phyloP scores from a whole-genome alignment of 306 rosid genomes.

The cucumber (Cucumis sativus) region Cucumber_9930_V3 NC_026657.2:38691001-38691500 shows the following conservation, averaged over 20 bases:
- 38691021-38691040: background rate
- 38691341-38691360: background rate
- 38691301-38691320: background rate
- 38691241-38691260: slow-evolving; percentile 98
- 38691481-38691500: slow-evolving; percentile 14
- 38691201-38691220: slow-evolving; percentile 99
- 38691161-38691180: slow-evolving; percentile 90
- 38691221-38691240: slow-evolving; percentile 98
- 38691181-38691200: slow-evolving; percentile 94
- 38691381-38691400: background rate
- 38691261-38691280: slow-evolving; percentile 94
- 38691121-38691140: slow-evolving; percentile 89
- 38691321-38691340: background rate
- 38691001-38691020: background rate
- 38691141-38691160: slow-evolving; percentile 97
- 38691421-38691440: slow-evolving; percentile 5
- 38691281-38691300: slow-evolving; percentile 62
- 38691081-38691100: slow-evolving; percentile 91
- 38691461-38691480: slow-evolving; percentile 13
- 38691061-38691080: slow-evolving; percentile 97
- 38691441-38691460: background rate
- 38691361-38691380: too few species aligned
- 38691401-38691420: background rate
- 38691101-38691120: slow-evolving; percentile 99
- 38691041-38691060: slow-evolving; percentile 33